Percentiles rank a stretch among this genome's conserved stretches.
phyloP scores from a whole-genome alignment of 106 monocot species.

The Dioscorea alata region DNA sequence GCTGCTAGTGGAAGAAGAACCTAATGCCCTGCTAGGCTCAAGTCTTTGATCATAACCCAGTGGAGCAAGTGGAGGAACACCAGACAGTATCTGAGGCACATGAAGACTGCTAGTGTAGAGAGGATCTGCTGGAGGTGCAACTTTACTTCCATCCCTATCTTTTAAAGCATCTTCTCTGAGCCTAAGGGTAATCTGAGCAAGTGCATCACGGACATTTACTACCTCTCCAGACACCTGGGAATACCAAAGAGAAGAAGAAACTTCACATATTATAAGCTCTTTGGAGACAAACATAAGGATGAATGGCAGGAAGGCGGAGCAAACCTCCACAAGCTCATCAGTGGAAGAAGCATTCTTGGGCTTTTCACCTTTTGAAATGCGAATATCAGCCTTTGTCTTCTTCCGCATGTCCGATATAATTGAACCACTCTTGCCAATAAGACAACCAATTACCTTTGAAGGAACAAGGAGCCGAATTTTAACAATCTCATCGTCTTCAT shows the following conservation, averaged over 20 bases:
- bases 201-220: slow-evolving; percentile 57
- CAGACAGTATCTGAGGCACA: slow-evolving; percentile 34
- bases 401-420: slow-evolving; percentile 91
- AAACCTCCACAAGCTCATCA: slow-evolving; percentile 92
- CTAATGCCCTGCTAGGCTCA: slow-evolving; percentile 50
- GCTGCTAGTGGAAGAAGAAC: slow-evolving; percentile 37
- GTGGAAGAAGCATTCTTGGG: slow-evolving; percentile 45
- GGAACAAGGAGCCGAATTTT: slow-evolving; percentile 78
- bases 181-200: slow-evolving; percentile 75
- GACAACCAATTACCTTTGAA: slow-evolving; percentile 75
- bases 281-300: not conserved
- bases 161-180: slow-evolving; percentile 72
- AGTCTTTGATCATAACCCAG: slow-evolving; percentile 62
- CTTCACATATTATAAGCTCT: not conserved
- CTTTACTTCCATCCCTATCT: slow-evolving; percentile 46
- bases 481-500: slow-evolving; percentile 57
- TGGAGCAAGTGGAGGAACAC: slow-evolving; percentile 26
- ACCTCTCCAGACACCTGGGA: slow-evolving; percentile 75
- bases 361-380: slow-evolving; percentile 81
- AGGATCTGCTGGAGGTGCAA: slow-evolving; percentile 29
- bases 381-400: slow-evolving; percentile 77
- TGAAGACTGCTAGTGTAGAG: slow-evolving; percentile 35
- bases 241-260: not conserved
- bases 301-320: not conserved
- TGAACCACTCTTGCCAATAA: slow-evolving; percentile 86